These are phyloP conservation scores for Halophytophthora batemanensis DNA, from an alignment of 352 stramenopile species.

Conservation along the genomic window DNA sequence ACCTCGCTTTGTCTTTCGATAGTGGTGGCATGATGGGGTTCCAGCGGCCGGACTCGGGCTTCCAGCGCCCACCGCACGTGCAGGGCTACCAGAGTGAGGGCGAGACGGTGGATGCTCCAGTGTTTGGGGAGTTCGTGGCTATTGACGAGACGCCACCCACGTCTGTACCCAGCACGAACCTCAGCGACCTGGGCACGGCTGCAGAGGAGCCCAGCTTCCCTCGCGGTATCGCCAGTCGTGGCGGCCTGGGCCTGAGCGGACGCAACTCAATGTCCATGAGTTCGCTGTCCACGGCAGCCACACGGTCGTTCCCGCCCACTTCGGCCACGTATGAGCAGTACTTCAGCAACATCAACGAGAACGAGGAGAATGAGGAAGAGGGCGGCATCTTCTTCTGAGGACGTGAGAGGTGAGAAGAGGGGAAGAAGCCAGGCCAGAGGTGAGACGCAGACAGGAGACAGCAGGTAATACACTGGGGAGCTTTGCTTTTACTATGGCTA, in stretches of 20 bases:
- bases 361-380: conserved; percentile 69
- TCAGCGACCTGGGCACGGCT: no score
- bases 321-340: conserved; percentile 87
- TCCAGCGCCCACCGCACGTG: conserved; percentile 17
- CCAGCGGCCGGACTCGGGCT: conserved; percentile 20
- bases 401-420: conserved; percentile 9
- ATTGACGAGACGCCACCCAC: conserved; percentile 7
- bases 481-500: conserved; percentile 30
- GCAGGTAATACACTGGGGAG: conserved; percentile 30
- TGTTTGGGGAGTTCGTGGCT: conserved; percentile 25
- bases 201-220: conserved; percentile 13
- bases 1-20: conserved; percentile 1
- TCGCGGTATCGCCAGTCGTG: conserved; percentile 26
- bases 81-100: conserved; percentile 42
- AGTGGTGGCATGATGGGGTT: conserved; percentile 29
- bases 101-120: conserved; percentile 37
- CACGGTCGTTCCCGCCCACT: conserved; percentile 49
- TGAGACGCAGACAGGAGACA: conserved; percentile 3
- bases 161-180: conserved; percentile 12
- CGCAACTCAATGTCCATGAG: conserved; percentile 87
- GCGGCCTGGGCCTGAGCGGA: conserved; percentile 16
- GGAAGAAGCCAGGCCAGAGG: conserved; percentile 12
- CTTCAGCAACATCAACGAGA: conserved; percentile 85
- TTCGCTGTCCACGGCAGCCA: conserved; percentile 60
- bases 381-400: conserved; percentile 85